Conservation (phyloP, 176 grass and related monocot species). For the Oryza glumipatula region DNA sequence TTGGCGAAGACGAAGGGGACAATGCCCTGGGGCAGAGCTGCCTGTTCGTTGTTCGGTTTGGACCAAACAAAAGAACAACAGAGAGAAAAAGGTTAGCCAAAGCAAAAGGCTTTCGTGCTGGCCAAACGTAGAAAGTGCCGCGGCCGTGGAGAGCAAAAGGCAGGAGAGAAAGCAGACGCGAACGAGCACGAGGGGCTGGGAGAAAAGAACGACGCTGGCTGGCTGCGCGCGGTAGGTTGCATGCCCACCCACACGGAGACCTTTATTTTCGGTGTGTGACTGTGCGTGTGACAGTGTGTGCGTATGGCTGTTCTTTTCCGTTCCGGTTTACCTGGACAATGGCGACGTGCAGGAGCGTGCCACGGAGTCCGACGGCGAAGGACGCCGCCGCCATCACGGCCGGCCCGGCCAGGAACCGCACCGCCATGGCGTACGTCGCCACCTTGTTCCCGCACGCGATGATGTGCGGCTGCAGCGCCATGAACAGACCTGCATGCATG, state of each 20-base stretch:
- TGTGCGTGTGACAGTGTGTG: not conserved
- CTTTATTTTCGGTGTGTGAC: conserved; percentile 14
- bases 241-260: conserved; percentile 8
- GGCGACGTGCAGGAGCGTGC: conserved; percentile 91
- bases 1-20: conserved; percentile 98
- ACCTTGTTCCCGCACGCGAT: conserved; percentile 96
- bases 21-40: conserved; percentile 94
- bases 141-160: not conserved
- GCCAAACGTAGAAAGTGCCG: conserved; percentile 32
- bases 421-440: conserved; percentile 82
- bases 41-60: conserved; percentile 48
- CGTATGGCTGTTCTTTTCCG: not conserved
- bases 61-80: conserved; percentile 1
- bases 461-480: conserved; percentile 96
- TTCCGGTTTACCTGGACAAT: conserved; percentile 79
- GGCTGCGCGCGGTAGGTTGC: conserved; percentile 2
- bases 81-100: conserved; percentile 17
- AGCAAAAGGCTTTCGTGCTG: conserved; percentile 36
- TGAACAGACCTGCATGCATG: conserved; percentile 85
- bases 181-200: not conserved
- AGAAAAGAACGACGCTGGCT: not conserved
- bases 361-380: conserved; percentile 89
- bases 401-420: conserved; percentile 81
- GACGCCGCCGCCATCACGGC: conserved; percentile 88
- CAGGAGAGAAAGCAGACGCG: not conserved